Evolutionary conservation across 2,329 filamentous ascomycete species (phyloP).

Genomic region (Bretziella fagacearum): DNA sequence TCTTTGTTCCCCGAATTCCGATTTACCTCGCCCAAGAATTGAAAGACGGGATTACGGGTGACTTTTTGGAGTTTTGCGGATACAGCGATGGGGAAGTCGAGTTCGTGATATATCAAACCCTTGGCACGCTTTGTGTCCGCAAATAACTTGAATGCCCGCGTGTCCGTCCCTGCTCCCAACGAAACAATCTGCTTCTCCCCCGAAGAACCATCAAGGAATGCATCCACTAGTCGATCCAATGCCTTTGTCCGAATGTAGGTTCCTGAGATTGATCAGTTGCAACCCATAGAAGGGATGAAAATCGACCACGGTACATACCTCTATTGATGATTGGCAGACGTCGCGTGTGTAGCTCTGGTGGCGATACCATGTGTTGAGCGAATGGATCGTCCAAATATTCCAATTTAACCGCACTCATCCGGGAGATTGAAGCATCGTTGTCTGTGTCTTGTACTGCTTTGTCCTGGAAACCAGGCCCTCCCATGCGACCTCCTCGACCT

Average conservation of each 20-base stretch:
- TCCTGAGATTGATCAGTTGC: constrained; percentile 31
- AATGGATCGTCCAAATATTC: constrained; percentile 76
- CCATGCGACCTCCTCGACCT: constrained; percentile 24
- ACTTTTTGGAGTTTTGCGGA: constrained; percentile 42
- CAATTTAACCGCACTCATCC: constrained; percentile 70
- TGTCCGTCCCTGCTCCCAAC: constrained; percentile 86
- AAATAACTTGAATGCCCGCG: constrained; percentile 63
- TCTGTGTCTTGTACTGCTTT: constrained; percentile 74
- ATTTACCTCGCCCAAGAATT: constrained; percentile 13
- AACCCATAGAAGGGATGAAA: not conserved
- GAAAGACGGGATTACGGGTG: constrained; percentile 29
- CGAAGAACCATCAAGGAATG: constrained; percentile 41
- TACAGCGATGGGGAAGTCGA: constrained; percentile 73
- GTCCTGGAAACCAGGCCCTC: constrained; percentile 39
- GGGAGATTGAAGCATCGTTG: constrained; percentile 73
- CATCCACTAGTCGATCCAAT: constrained; percentile 58
- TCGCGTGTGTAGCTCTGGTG: constrained; percentile 30
- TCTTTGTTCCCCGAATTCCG: constrained; percentile 23
- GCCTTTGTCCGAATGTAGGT: constrained; percentile 84
- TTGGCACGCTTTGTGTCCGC: constrained; percentile 23
- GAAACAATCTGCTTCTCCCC: constrained; percentile 62
- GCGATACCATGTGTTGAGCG: constrained; percentile 50
- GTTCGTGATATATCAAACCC: constrained; percentile 64
- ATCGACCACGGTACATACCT: constrained; percentile 33
- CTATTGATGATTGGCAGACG: constrained; percentile 86